Conservation (phyloP, 257 asterid genomes). For the Solanum pinnatisectum region DNA sequence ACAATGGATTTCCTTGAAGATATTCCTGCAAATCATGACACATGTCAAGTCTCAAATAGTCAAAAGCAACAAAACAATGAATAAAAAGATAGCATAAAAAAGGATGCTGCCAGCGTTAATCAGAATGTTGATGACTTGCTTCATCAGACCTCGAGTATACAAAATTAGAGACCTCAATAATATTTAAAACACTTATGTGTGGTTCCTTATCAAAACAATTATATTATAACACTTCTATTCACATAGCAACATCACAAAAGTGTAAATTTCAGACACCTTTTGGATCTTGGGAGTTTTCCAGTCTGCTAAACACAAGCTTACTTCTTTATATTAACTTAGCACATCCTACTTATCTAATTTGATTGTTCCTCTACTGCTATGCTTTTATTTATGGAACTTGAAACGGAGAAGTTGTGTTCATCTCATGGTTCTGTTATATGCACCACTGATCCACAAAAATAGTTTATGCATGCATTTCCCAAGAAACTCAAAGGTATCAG, state of each 20-base stretch:
- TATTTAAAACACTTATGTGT: background rate
- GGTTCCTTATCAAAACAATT: background rate
- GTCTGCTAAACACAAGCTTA: background rate
- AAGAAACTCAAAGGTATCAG: background rate
- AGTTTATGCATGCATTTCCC: background rate
- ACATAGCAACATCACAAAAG: background rate
- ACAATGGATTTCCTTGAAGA: constrained; percentile 93
- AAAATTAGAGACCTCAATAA: background rate
- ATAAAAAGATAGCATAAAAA: background rate
- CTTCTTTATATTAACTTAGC: background rate
- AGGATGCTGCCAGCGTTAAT: background rate
- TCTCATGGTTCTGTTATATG: background rate
- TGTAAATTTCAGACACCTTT: background rate
- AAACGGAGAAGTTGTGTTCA: background rate
- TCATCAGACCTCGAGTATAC: background rate
- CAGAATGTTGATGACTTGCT: background rate
- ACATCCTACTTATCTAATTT: background rate
- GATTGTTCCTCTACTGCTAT: background rate
- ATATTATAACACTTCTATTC: background rate
- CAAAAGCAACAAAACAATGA: background rate
- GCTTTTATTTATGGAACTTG: background rate
- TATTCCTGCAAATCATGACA: constrained; percentile 51
- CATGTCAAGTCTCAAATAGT: background rate
- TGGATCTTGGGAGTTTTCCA: background rate
- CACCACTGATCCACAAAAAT: background rate